A percentile compares a stretch with the other conserved stretches of the same genome.
Conservation (phyloP, 768 basidiomycete genomes). For the Filobasidium wieringae region DNA sequence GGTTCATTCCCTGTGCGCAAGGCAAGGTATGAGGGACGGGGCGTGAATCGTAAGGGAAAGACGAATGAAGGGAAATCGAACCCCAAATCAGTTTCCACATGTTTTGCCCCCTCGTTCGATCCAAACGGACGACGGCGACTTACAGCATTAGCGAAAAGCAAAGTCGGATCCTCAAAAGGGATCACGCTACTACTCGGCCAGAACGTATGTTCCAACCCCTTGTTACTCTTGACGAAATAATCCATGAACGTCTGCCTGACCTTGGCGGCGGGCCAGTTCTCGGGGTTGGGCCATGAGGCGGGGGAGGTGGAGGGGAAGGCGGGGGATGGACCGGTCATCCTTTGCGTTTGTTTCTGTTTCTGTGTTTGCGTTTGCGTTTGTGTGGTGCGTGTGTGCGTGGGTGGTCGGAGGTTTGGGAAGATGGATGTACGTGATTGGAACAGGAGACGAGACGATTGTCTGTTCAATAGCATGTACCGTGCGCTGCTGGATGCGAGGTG, state of each 20-base stretch:
- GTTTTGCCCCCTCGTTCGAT: not conserved
- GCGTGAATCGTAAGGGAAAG: not conserved
- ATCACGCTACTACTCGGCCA: slow-evolving; percentile 84
- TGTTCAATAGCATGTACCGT: no score
- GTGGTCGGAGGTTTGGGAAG: no score
- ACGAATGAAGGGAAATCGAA: no score
- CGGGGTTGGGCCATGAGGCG: slow-evolving; percentile 33
- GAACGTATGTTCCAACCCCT: slow-evolving; percentile 58
- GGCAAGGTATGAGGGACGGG: not conserved
- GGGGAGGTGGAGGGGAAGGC: slow-evolving; percentile 25
- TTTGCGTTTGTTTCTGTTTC: no score
- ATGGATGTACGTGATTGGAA: no score
- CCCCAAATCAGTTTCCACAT: no score
- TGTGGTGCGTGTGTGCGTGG: no score
- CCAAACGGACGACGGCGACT: slow-evolving; percentile 31
- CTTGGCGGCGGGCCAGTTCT: slow-evolving; percentile 61
- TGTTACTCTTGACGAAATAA: slow-evolving; percentile 58
- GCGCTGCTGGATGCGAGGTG: no score
- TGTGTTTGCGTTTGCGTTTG: no score
- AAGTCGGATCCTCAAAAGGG: slow-evolving; percentile 93
- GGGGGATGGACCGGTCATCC: no score
- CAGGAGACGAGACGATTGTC: no score
- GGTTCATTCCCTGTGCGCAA: slow-evolving; percentile 39
- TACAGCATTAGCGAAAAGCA: slow-evolving; percentile 96
- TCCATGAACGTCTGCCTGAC: slow-evolving; percentile 84